Percentiles rank a stretch among this genome's conserved stretches.
Evolutionary conservation across 2,329 filamentous ascomycete genomes (phyloP).

Genomic region (Elsinoe fawcettii): DNA sequence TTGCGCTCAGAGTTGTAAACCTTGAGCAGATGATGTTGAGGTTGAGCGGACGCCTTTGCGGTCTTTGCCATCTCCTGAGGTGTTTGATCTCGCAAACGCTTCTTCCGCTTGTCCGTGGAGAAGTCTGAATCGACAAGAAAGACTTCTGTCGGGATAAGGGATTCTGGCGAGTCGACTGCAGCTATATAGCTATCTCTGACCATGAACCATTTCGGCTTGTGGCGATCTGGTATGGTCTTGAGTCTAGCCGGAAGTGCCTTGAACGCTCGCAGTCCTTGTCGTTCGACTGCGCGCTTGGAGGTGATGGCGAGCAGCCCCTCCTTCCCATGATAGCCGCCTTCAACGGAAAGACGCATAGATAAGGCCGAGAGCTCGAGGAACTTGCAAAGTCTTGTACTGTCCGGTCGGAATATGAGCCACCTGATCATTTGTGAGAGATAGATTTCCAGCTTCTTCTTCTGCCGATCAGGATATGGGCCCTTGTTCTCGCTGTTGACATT

Average conservation of each 20-base stretch:
- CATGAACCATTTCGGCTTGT: constrained; percentile 93
- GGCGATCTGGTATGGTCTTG: constrained; percentile 52
- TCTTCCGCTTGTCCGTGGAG: constrained; percentile 64
- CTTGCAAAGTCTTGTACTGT: constrained; percentile 91
- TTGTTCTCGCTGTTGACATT: constrained; percentile 32
- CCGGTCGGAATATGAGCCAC: constrained; percentile 92
- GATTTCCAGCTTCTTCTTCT: constrained; percentile 76
- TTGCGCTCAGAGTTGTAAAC: constrained; percentile 89
- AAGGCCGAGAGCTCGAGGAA: constrained; percentile 92
- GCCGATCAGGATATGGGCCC: constrained; percentile 66
- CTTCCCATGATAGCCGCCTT: constrained; percentile 95
- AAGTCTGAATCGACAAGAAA: constrained; percentile 93
- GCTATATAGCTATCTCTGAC: constrained; percentile 97
- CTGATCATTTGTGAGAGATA: constrained; percentile 92
- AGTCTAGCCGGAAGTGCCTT: constrained; percentile 8
- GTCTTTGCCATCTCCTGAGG: constrained; percentile 57
- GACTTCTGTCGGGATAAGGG: constrained; percentile 98
- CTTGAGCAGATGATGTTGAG: constrained; percentile 76
- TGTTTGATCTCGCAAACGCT: constrained; percentile 43
- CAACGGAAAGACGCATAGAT: constrained; percentile 84
- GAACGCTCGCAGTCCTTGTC: constrained; percentile 21
- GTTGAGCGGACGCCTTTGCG: constrained; percentile 51
- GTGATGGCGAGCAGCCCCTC: constrained; percentile 91
- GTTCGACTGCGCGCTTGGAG: constrained; percentile 58
- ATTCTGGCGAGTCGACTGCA: constrained; percentile 95